phyloP scores from a whole-genome alignment of 2,329 filamentous ascomycete species.

The Cordyceps militaris region DNA sequence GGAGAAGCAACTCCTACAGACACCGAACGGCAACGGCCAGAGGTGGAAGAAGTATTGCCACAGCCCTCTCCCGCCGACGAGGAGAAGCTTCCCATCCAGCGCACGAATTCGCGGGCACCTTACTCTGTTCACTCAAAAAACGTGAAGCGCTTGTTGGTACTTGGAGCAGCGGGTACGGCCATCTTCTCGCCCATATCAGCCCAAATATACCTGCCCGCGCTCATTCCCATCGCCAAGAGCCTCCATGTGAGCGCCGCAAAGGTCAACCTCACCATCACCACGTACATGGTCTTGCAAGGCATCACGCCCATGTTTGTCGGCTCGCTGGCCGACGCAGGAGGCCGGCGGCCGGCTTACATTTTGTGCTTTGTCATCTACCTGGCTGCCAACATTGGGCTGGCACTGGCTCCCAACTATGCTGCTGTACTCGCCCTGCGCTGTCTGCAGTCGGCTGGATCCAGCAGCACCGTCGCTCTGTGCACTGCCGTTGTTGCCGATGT shows the following conservation, averaged over 20 bases:
- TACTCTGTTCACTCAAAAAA: slow-evolving; percentile 34
- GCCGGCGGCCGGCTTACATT: slow-evolving; percentile 48
- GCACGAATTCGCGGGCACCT: slow-evolving; percentile 14
- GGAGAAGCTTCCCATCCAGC: not conserved
- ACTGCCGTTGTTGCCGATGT: slow-evolving; percentile 57
- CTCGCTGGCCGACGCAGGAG: slow-evolving; percentile 46
- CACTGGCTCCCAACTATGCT: slow-evolving; percentile 40
- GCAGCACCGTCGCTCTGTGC: slow-evolving; percentile 51
- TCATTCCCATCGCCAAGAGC: slow-evolving; percentile 41
- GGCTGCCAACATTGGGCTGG: slow-evolving; percentile 46
- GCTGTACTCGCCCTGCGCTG: slow-evolving; percentile 47
- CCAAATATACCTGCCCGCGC: slow-evolving; percentile 49
- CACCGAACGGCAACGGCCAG: not conserved
- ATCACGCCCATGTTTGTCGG: slow-evolving; percentile 51
- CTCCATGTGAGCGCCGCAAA: slow-evolving; percentile 34
- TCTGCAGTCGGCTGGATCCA: slow-evolving; percentile 51
- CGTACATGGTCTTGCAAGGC: slow-evolving; percentile 55
- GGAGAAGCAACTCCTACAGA: too few species aligned
- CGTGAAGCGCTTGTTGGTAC: slow-evolving; percentile 35
- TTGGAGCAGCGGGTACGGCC: slow-evolving; percentile 31
- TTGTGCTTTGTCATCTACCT: slow-evolving; percentile 47
- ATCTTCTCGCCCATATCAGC: slow-evolving; percentile 41
- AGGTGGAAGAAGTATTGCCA: not conserved
- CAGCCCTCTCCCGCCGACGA: not conserved
- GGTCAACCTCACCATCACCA: slow-evolving; percentile 47